Base-by-base conservation (phyloP, 192 early-diverging fungal genomes). In the Cetraspora pellucida region DNA sequence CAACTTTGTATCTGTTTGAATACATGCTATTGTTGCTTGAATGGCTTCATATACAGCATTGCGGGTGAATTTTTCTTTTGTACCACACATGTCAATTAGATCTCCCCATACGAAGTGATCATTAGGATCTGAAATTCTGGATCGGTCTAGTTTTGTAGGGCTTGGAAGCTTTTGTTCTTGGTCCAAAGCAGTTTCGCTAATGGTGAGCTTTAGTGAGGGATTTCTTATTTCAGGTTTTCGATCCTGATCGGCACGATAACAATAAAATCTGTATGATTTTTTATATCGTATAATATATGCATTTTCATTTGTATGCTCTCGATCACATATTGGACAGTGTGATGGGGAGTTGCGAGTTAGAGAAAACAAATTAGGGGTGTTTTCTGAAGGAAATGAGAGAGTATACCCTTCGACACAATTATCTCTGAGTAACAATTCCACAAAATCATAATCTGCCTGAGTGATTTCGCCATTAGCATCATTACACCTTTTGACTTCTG, bases 11-110 rank as follows among this genome's bases (percentile, higher is more conserved):
- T 10, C 16, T 67, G 37, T 67, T 67, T 67, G 65, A 45, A 67
- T 67, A 44, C 4, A 67, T 67, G 27, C 47, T 13, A 49, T 49
- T 2, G 47, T 49, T 49, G 47, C 47, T 49, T 67, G 37, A 44
- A 67, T 67, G 23, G 65, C 65, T 45, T 67, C 65, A 66, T 66
- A 66, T 11, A 66, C 64, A 30, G 10, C 8, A 37, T 66, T 66
- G 30, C 37, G 37, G 16, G 37, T 43, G 27, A 30, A 67, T 23
- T 17, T 67, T 44, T 67, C 1, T 5, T 45, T 4, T 0, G 37
- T 31, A 30, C 27, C 31, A 45, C 37, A 68, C 44, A 68, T 68
- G 43, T 44, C 16, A 13, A 68, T 44, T 68, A 68, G 16, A 13
- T 68, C 28, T 9, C 65, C 44, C 28, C 28, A 37, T 44, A 49